A percentile compares a stretch with the other conserved stretches of the same genome.
These are phyloP conservation scores for Cryptococcus depauperatus DNA, from an alignment of 1,284 basidiomycete species.

Conservation along the genomic window DNA sequence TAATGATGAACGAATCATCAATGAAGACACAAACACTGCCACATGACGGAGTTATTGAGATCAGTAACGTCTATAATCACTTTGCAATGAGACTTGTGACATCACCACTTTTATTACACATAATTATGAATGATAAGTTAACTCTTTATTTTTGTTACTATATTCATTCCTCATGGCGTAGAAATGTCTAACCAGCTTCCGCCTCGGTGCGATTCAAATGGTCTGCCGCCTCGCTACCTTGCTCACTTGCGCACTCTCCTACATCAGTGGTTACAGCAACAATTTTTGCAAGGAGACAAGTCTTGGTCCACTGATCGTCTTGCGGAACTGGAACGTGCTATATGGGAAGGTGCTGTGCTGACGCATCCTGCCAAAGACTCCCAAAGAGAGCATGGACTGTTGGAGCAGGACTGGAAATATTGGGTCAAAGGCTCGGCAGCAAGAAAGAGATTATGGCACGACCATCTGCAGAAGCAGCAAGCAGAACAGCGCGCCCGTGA, in stretches of 20 bases:
- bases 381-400: slow-evolving; percentile 7
- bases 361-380: slow-evolving; percentile 1
- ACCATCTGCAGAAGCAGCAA: background rate
- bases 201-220: slow-evolving; percentile 19
- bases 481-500: background rate
- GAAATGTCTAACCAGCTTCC: no score
- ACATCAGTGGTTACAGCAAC: slow-evolving; percentile 30
- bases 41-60: no score
- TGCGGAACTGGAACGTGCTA: slow-evolving; percentile 17
- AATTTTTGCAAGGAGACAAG: slow-evolving; percentile 6
- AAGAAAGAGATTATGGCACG: slow-evolving; percentile 17
- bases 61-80: no score
- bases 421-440: slow-evolving; percentile 13
- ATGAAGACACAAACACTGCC: no score
- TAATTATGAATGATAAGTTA: no score
- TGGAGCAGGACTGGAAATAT: slow-evolving; percentile 24
- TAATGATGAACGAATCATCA: no score
- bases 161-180: no score
- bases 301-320: slow-evolving; percentile 19
- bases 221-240: slow-evolving; percentile 27
- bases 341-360: slow-evolving; percentile 24
- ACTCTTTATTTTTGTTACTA: no score
- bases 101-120: no score
- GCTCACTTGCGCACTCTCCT: slow-evolving; percentile 20
- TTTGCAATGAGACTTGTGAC: no score